Base-by-base conservation (phyloP, 257 asterid genomes). In the Thymus mandschuricus region DNA sequence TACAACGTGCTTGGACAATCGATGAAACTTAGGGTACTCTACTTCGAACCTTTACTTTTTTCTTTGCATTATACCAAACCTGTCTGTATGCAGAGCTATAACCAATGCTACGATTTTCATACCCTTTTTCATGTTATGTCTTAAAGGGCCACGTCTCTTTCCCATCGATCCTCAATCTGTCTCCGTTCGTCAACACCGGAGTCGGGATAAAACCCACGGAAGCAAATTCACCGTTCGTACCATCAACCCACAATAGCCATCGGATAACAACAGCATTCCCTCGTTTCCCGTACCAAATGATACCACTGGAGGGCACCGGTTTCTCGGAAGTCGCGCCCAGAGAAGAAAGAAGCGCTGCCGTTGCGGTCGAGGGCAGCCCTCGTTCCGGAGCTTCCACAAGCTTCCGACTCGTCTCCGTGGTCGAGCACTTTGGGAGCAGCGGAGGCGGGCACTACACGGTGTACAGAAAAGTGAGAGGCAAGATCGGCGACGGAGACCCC, bases 391-490 rank as follows among this genome's bases (percentile, higher is more conserved):
- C 41, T 4, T 38, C 41, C 6, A 38, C 7, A 38, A 38, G 41
- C 41, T 38, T 38, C 41, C 84, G 86, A 13, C 86, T 94, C 8
- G 88, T 86, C 58, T 89, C 97, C 3, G 96, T 88, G 4, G 96
- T 94, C 49, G 88, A 85, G 84, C 99, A 94, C 82, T 89, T 77
- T 45, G 99, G 99, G 52, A 77, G 65, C 44, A 86, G 85, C 30
- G 91, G 88, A 76, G 76, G 87, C 5, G 99, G 99, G 45, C 99
- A 94, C 79, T 94, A 94, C 88, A 88, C 79, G 4, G 93, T 94
- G 64, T 89, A 86, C 85, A 84, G 96, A 72, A 90, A 83, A 80
- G 96, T 83, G 67, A 79, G 64, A 7, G 83, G 82, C 29, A 82
- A 73, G 60, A 40, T 80, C 41, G 81, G 85, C 3, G 81, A 81